Base-by-base conservation (phyloP, 306 rosid genomes). In the Vigna radiata region DNA sequence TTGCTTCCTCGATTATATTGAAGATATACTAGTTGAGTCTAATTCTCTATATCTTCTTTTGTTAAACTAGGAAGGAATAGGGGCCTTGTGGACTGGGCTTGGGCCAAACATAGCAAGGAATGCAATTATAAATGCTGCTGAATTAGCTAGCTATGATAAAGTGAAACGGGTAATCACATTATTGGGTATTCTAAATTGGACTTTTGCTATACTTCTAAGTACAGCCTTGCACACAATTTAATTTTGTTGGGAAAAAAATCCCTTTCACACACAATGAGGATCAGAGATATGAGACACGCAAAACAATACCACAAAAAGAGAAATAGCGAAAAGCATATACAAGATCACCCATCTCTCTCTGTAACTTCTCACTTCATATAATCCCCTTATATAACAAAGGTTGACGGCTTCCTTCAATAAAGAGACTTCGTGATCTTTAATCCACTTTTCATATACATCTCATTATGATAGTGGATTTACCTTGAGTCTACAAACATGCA, bases 61-160 rank as follows among this genome's bases (percentile, higher is more conserved):
- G 36, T 23, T 70, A 61, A 66, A 74, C 41, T 82, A 95, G 99
- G 99, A 95, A 92, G 98, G 99, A 62, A 44, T 92, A 56, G 85
- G 75, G 69, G 96, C 97, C 18, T 88, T 95, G 71, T 95, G 99
- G 99, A 95, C 99, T 79, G 98, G 99, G 55, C 86, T 92, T 67
- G 99, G 97, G 70, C 97, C 99, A 37, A 95, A 95, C 81, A 56
- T 92, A 58, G 90, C 97, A 60, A 83, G 97, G 64, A 95, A 95
- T 87, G 97, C 98, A 72, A 91, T 88, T 61, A 82, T 95, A 79
- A 95, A 92, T 85, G 99, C 99, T 68, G 99, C 99, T 52, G 98
- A 95, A 76, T 88, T 95, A 77, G 98, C 99, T 73, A 95, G 99
- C 85, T 95, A 95, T 85, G 99, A 95, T 83, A 85, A 91, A 87